Evolutionary conservation across 257 asterid genomes (phyloP), one percentile per base, ranked within the genome.

Genomic region (Jaltomata sinuosa): DNA sequence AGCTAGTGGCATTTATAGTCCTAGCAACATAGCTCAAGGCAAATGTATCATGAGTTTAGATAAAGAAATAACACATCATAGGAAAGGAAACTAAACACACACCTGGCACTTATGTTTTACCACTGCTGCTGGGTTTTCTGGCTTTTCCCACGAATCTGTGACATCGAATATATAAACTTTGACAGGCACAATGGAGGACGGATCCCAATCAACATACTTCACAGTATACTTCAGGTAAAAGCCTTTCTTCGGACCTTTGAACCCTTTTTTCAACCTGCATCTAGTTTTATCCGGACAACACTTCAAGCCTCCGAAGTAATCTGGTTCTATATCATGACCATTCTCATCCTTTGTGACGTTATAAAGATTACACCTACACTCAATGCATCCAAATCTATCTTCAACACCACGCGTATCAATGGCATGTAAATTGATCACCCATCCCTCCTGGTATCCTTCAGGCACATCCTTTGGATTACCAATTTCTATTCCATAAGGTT

Each of bases 141-240:
- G 61, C 45, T 6, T 86, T 84, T 57, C 85, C 92, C 88, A 87
- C 12, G 38, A 69, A 80, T 90, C 92, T 9, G 92, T 88, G 57
- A 85, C 91, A 87, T 90, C 92, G 3, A 90, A 14, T 81, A 90
- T 87, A 86, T 86, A 90, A 45, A 85, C 84, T 18, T 85, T 82
- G 11, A 90, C 89, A 15, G 92, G 91, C 69, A 88, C 86, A 65
- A 90, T 79, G 32, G 87, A 84, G 6, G 53, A 22, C 42, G 42
- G 8, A 42, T 85, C 87, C 92, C 92, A 88, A 22, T 88, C 89
- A 50, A 85, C 57, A 84, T 88, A 90, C 64, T 67, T 90, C 79
- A 90, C 90, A 32, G 86, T 85, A 69, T 90, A 90, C 81, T 86
- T 88, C 83, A 90, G 38, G 59, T 85, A 88, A 12, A 85, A 55